These are phyloP conservation scores for Furcasterigmium sp. DNA, from an alignment of 2,329 filamentous ascomycete genomes.

Conservation along the genomic window DNA sequence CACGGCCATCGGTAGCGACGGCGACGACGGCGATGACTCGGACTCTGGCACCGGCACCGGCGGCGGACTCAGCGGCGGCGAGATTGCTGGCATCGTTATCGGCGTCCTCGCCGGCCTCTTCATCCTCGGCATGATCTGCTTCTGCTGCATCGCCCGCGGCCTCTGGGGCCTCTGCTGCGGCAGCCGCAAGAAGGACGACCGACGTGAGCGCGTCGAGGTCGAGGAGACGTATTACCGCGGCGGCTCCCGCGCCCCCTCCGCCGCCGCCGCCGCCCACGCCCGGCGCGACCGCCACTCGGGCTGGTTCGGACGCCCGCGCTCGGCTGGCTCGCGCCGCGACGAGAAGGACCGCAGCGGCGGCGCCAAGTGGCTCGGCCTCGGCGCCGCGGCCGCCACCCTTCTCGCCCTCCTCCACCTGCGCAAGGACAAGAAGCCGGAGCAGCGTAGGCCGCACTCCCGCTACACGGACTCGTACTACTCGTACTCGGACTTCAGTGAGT, in stretches of 20 bases:
- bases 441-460: conserved; percentile 32
- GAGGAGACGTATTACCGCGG: conserved; percentile 58
- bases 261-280: conserved; percentile 22
- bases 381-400: conserved; percentile 44
- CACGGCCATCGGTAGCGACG: conserved; percentile 32
- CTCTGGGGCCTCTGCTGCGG: conserved; percentile 62
- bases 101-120: conserved; percentile 63
- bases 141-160: conserved; percentile 65
- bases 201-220: conserved; percentile 51
- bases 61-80: conserved; percentile 58
- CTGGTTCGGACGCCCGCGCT: conserved; percentile 45
- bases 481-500: conserved; percentile 52
- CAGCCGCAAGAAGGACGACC: conserved; percentile 44
- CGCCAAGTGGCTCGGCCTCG: conserved; percentile 47
- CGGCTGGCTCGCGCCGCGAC: conserved; percentile 33
- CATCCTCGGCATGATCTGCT: conserved; percentile 65
- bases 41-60: conserved; percentile 29
- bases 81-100: conserved; percentile 77
- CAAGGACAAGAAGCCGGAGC: conserved; percentile 37
- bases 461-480: conserved; percentile 51
- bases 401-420: conserved; percentile 48
- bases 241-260: conserved; percentile 33
- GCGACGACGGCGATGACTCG: conserved; percentile 18
- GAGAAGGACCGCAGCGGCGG: conserved; percentile 42
- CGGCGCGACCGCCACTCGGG: conserved; percentile 49